Evolutionary conservation across 176 grass and related monocot species (phyloP).

Genomic region (Oryza meyeriana): DNA sequence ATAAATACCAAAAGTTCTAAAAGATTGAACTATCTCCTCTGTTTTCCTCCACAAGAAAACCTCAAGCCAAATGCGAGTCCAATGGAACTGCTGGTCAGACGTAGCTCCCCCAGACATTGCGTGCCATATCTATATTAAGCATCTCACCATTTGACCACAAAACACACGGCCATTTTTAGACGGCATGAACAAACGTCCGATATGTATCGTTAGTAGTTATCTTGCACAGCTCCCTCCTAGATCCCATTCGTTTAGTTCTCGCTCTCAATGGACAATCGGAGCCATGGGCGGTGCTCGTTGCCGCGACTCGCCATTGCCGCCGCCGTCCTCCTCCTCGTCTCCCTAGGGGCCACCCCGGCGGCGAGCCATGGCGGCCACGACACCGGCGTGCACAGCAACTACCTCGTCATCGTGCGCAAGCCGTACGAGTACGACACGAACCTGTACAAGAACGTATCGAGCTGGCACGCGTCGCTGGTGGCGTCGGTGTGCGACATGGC

Average conservation of each 20-base stretch:
- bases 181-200: neutral
- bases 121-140: constrained; percentile 21
- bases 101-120: constrained; percentile 6
- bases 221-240: neutral
- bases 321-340: constrained; percentile 38
- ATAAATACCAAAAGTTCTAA: too few relatives aligned
- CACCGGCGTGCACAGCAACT: constrained; percentile 31
- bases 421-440: constrained; percentile 35
- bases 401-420: constrained; percentile 48
- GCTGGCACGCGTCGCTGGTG: constrained; percentile 61
- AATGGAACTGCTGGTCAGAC: constrained; percentile 9
- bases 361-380: constrained; percentile 22
- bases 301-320: neutral
- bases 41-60: constrained; percentile 6
- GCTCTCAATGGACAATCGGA: constrained; percentile 30
- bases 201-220: constrained; percentile 11
- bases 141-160: constrained; percentile 16
- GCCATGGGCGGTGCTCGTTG: neutral
- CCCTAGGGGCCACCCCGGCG: constrained; percentile 3
- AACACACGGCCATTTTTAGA: constrained; percentile 30
- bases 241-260: neutral
- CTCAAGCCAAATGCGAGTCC: neutral
- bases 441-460: constrained; percentile 30
- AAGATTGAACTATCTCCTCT: too few relatives aligned
- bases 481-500: constrained; percentile 35